Evolutionary conservation across 805 yeast species (phyloP), one percentile per base, ranked within the genome.

Genomic region (Ogataea nonfermentans): DNA sequence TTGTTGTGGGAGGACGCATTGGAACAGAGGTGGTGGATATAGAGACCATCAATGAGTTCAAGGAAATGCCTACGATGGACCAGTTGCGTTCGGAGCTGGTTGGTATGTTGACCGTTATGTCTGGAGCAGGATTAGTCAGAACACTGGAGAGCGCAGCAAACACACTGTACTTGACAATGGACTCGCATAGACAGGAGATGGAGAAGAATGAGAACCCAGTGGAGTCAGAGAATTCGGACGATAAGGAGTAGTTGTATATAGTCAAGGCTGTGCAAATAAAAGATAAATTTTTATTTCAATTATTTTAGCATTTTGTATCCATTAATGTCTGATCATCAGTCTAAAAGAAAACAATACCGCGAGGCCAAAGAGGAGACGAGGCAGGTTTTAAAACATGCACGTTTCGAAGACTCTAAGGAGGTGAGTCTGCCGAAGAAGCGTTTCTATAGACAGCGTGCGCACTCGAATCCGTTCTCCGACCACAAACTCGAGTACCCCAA

Each of bases 401-500:
- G 70, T 27, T 66, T 76, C 40, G 75, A 67, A 22, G 63, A 61
- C 12, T 40, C 45, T 9, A 41, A 42, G 12, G 42, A 47, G 20
- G 34, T 55, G 14, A 47, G 55, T 16, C 67, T 89, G 35, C 97
- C 96, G 35, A 76, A 80, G 56, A 84, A 93, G 61, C 75, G 93
- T 53, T 93, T 75, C 59, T 93, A 93, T 62, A 77, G 99, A 61
- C 99, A 93, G 65, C 71, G 99, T 64, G 99, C 99, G 1, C 99
- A 93, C 59, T 89, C 97, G 2, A 93, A 93, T 58, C 98, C 98
- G 15, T 93, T 93, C 56, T 85, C 96, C 13, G 99, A 93, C 64
- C 99, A 93, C 62, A 78, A 82, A 53, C 70, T 93, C 31, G 95
- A 87, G 45, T 93, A 93, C 53, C 98, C 99, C 14, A 61, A 64